Conservation (phyloP, 305 asterid genomes). For the Caryopteris hybrid region DNA sequence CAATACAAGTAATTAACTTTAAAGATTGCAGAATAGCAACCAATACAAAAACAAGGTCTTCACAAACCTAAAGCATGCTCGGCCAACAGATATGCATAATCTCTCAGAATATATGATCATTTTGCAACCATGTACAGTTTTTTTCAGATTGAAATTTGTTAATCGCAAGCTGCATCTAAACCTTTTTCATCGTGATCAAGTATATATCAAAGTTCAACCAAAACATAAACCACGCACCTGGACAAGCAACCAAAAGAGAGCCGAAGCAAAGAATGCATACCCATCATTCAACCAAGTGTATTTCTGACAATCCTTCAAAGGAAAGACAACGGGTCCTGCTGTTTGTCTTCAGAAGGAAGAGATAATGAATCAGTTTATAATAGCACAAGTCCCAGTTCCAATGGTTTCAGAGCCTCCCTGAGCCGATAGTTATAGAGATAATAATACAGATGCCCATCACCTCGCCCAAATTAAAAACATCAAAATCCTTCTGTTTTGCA, state of each 20-base stretch:
- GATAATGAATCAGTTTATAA: background rate
- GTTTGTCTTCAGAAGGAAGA: background rate
- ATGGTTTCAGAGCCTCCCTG: constrained; percentile 18
- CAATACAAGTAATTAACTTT: no score
- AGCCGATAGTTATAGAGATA: constrained; percentile 40
- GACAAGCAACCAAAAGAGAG: background rate
- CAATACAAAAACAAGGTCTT: no score
- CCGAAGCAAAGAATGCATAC: constrained; percentile 8
- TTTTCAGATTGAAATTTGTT: background rate
- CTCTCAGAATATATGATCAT: background rate
- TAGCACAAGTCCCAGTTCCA: constrained; percentile 30
- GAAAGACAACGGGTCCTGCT: background rate
- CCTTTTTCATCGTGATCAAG: background rate
- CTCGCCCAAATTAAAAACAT: constrained; percentile 32
- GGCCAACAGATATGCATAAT: no score
- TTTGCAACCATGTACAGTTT: background rate
- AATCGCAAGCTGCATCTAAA: background rate
- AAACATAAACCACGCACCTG: background rate
- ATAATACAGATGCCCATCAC: constrained; percentile 32
- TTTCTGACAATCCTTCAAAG: background rate
- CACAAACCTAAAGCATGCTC: no score
- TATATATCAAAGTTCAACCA: background rate
- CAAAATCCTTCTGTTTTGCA: constrained; percentile 33
- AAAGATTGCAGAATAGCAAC: no score
- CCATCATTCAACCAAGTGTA: no score